These are phyloP conservation scores for Suillus spraguei DNA, from an alignment of 768 basidiomycete genomes.

Conservation along the genomic window DNA sequence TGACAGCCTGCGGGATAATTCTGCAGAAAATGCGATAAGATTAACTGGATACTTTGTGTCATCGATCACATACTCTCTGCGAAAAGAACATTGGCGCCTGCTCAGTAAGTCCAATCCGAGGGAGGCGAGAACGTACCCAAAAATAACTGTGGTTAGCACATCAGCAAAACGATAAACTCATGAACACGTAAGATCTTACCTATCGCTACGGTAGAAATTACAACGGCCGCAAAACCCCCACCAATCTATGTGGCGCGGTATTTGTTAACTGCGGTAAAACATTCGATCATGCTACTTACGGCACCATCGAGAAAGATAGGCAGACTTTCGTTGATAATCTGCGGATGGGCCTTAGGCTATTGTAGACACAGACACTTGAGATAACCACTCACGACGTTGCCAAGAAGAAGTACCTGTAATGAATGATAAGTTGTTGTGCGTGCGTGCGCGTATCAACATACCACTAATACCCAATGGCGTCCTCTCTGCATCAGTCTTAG, in stretches of 20 bases:
- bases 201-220: conserved; percentile 67
- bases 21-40: conserved; percentile 31
- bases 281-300: conserved; percentile 27
- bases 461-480: conserved; percentile 94
- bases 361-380: not conserved
- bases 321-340: conserved; percentile 84
- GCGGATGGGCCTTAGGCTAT: not conserved
- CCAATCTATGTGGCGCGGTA: conserved; percentile 41
- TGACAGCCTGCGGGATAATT: conserved; percentile 74
- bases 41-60: not conserved
- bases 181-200: conserved; percentile 37
- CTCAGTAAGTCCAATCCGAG: not conserved
- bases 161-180: conserved; percentile 10
- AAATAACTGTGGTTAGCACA: conserved; percentile 58
- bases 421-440: conserved; percentile 11
- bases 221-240: conserved; percentile 75
- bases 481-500: conserved; percentile 60
- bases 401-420: conserved; percentile 74
- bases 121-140: conserved; percentile 56
- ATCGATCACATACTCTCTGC: conserved; percentile 39
- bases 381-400: conserved; percentile 71
- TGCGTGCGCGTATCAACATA: conserved; percentile 31
- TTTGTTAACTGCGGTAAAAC: not conserved
- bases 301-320: conserved; percentile 83
- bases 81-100: conserved; percentile 2